These are phyloP conservation scores for Trypanosoma platydactyli DNA, from an alignment of 208 protist species.

Conservation along the genomic window DNA sequence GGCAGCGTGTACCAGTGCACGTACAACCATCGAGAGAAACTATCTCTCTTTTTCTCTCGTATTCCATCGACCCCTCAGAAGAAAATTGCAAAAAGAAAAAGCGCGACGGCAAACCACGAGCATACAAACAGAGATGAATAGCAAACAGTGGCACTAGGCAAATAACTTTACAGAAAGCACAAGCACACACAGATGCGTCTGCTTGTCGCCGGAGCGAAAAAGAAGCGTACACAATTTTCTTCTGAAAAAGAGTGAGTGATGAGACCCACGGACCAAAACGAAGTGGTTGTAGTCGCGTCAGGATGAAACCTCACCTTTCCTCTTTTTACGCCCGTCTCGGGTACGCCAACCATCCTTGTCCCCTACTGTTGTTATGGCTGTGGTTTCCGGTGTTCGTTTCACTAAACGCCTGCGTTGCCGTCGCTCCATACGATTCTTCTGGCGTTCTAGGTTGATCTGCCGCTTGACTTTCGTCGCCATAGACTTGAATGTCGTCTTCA, in stretches of 20 bases:
- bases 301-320: not conserved
- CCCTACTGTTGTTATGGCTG: not conserved
- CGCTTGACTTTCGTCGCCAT: constrained; percentile 53
- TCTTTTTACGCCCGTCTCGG: not conserved
- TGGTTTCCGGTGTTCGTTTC: not conserved
- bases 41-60: not conserved
- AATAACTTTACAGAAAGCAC: too few relatives aligned
- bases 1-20: constrained; percentile 38
- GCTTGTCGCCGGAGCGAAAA: not conserved
- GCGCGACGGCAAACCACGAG: not conserved
- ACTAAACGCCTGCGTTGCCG: constrained; percentile 39
- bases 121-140: not conserved
- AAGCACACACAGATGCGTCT: not conserved
- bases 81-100: constrained; percentile 6
- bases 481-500: constrained; percentile 34
- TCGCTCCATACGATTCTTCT: constrained; percentile 59
- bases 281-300: not conserved
- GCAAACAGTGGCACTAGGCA: too few relatives aligned
- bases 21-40: constrained; percentile 11
- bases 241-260: not conserved
- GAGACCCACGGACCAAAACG: not conserved
- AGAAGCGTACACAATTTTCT: not conserved
- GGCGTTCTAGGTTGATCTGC: constrained; percentile 46
- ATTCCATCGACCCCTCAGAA: not conserved
- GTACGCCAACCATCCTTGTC: not conserved